These are phyloP conservation scores for Hortiboletus flavorubellus DNA, from an alignment of 768 basidiomycete species.

Conservation along the genomic window DNA sequence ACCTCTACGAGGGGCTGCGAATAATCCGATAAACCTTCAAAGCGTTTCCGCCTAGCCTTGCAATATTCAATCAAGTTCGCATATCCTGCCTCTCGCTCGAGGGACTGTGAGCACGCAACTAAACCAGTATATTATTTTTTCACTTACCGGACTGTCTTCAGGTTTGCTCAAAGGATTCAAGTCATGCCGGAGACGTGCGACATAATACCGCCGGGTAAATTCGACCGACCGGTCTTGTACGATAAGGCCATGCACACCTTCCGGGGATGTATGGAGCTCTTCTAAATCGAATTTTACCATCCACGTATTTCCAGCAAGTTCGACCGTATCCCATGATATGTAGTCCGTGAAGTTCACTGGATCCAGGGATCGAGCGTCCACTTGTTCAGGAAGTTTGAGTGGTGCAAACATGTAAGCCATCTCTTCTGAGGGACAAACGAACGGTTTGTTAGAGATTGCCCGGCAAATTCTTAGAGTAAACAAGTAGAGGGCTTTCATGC, in stretches of 20 bases:
- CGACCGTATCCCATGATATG: conserved; percentile 65
- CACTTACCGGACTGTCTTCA: conserved; percentile 57
- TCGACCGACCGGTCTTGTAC: conserved; percentile 77
- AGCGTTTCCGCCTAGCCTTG: conserved; percentile 56
- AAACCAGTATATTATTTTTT: neutral
- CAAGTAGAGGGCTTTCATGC: conserved; percentile 45
- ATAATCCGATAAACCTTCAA: conserved; percentile 57
- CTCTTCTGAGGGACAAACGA: conserved; percentile 49
- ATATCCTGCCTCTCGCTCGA: conserved; percentile 60
- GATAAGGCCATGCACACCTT: conserved; percentile 56
- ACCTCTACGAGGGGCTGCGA: conserved; percentile 75
- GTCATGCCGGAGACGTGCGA: conserved; percentile 55
- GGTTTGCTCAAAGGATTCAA: conserved; percentile 73
- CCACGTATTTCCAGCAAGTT: conserved; percentile 50
- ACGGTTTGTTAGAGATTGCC: conserved; percentile 63
- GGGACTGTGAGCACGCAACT: conserved; percentile 2
- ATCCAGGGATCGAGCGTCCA: conserved; percentile 26
- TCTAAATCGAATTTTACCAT: conserved; percentile 45
- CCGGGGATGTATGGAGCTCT: conserved; percentile 23
- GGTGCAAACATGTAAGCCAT: conserved; percentile 71
- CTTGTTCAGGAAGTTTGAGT: conserved; percentile 34
- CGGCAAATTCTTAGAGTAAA: conserved; percentile 68
- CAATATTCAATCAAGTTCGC: conserved; percentile 64
- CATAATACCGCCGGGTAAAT: conserved; percentile 68
- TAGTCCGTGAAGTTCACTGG: conserved; percentile 35